These are phyloP conservation scores for Magnusiomyces magnusii DNA, from an alignment of 1,139 yeast genomes.

Conservation along the genomic window DNA sequence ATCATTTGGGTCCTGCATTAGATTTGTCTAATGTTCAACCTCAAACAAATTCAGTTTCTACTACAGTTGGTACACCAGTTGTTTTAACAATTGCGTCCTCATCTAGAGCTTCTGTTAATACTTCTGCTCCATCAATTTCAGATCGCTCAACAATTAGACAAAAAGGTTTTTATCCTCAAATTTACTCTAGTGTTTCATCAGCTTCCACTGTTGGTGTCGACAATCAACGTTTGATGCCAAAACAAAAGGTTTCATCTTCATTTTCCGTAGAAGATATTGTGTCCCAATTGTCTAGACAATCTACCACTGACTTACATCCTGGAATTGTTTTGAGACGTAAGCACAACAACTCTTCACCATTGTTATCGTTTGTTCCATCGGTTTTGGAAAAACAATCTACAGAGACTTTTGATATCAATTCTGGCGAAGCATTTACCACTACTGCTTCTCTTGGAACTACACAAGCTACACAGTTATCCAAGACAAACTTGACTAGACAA, in stretches of 20 bases:
- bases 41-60: no score
- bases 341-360: slow-evolving; percentile 14
- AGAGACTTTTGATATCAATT: not conserved
- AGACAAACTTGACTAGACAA: not conserved
- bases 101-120: not conserved
- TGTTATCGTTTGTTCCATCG: slow-evolving; percentile 13
- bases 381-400: not conserved
- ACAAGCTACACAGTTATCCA: not conserved
- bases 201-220: not conserved
- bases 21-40: not conserved
- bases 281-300: not conserved
- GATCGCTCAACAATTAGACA: not conserved
- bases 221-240: not conserved
- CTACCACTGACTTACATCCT: not conserved
- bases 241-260: not conserved
- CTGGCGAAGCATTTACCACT: not conserved
- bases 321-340: not conserved
- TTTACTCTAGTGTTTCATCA: not conserved
- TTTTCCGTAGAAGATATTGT: not conserved
- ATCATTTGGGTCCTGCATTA: not conserved
- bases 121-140: not conserved
- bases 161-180: not conserved
- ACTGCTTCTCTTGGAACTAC: not conserved
- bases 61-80: no score
- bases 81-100: not conserved